Percentiles rank a stretch among this genome's conserved stretches.
phyloP scores from a whole-genome alignment of 2,329 filamentous ascomycete genomes.

The Aspergillus persii region DNA sequence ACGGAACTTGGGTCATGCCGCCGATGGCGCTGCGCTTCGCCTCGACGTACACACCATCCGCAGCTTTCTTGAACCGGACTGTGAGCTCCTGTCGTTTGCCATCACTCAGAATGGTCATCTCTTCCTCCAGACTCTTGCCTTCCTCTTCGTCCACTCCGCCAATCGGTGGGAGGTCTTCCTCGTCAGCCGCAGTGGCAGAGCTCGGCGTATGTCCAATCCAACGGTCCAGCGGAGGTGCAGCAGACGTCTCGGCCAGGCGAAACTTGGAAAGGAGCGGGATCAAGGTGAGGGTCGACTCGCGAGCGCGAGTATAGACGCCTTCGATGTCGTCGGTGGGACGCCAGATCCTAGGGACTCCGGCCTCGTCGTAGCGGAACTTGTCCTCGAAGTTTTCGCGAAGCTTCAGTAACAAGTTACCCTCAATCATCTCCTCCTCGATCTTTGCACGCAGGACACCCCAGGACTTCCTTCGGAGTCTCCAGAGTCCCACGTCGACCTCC shows the following conservation, averaged over 20 bases:
- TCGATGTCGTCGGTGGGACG: slow-evolving; percentile 96
- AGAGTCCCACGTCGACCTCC: slow-evolving; percentile 88
- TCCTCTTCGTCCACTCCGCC: slow-evolving; percentile 94
- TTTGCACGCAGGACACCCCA: slow-evolving; percentile 88
- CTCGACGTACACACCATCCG: slow-evolving; percentile 96
- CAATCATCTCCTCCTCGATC: slow-evolving; percentile 97
- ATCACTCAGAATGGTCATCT: slow-evolving; percentile 92
- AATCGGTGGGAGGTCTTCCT: slow-evolving; percentile 84
- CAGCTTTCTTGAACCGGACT: slow-evolving; percentile 95
- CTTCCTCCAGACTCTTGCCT: slow-evolving; percentile 90
- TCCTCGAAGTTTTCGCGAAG: slow-evolving; percentile 98
- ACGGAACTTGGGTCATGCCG: slow-evolving; percentile 85
- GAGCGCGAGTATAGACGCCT: slow-evolving; percentile 85
- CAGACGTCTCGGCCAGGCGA: slow-evolving; percentile 69
- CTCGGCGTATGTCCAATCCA: slow-evolving; percentile 79
- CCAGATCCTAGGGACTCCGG: slow-evolving; percentile 94
- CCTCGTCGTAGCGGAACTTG: slow-evolving; percentile 97
- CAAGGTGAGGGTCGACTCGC: slow-evolving; percentile 86
- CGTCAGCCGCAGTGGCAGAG: slow-evolving; percentile 74
- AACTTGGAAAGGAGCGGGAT: slow-evolving; percentile 88
- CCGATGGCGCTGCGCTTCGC: slow-evolving; percentile 96
- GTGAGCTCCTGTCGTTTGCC: slow-evolving; percentile 87
- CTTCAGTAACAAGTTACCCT: slow-evolving; percentile 93
- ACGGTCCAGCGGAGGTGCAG: slow-evolving; percentile 74
- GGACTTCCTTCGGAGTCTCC: slow-evolving; percentile 88